A percentile compares a stretch with the other conserved stretches of the same genome.
phyloP scores from a whole-genome alignment of 345 rosid species.

The Sisymbrium altissimum region DNA sequence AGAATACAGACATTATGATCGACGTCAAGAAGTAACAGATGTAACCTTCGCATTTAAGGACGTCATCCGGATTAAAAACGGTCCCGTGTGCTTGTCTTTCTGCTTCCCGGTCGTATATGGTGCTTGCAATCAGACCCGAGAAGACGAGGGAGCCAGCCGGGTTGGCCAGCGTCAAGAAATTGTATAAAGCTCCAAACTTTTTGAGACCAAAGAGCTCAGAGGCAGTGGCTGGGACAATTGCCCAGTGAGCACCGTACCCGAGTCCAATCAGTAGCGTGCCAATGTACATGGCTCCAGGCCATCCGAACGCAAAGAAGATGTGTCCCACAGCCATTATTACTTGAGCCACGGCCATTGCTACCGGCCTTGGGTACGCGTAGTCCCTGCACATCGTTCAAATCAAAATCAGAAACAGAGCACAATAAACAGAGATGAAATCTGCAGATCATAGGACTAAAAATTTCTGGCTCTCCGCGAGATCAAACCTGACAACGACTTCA shows the following conservation, averaged over 20 bases:
- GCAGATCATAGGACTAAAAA: not conserved
- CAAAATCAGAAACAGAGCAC: constrained; percentile 2
- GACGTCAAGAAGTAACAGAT: constrained; percentile 92
- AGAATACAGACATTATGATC: constrained; percentile 89
- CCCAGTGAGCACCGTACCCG: constrained; percentile 99
- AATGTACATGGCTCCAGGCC: constrained; percentile 90
- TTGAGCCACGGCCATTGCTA: constrained; percentile 84
- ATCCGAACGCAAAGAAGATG: constrained; percentile 80
- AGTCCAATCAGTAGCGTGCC: constrained; percentile 91
- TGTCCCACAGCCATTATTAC: constrained; percentile 87
- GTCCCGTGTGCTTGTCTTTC: constrained; percentile 63
- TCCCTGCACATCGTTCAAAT: constrained; percentile 44
- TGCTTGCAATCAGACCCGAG: constrained; percentile 90
- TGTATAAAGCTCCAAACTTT: constrained; percentile 90
- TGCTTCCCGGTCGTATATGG: constrained; percentile 85
- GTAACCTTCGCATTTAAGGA: constrained; percentile 68
- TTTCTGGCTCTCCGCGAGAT: not conserved
- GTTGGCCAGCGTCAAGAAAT: constrained; percentile 91
- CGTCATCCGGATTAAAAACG: constrained; percentile 42
- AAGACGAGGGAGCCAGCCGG: constrained; percentile 94
- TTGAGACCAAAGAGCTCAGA: constrained; percentile 96
- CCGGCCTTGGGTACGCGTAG: constrained; percentile 83
- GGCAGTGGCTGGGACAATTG: constrained; percentile 94
- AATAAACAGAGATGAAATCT: not conserved
- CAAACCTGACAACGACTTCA: constrained; percentile 80